Evolutionary conservation across 805 yeast species (phyloP).

Genomic region (Lipomyces orientalis): DNA sequence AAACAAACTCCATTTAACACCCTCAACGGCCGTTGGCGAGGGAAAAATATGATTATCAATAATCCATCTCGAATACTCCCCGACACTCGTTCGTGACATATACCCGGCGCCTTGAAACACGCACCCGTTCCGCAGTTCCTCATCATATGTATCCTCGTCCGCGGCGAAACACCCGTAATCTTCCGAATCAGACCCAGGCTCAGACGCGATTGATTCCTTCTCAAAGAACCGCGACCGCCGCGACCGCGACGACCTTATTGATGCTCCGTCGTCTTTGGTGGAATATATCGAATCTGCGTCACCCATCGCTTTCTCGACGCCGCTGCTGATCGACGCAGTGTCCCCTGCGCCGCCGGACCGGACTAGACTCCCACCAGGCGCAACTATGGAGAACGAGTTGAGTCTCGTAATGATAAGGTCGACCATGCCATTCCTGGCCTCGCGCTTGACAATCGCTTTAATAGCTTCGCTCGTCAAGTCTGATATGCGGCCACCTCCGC

Average conservation of each 20-base stretch:
- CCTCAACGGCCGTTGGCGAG: slow-evolving; percentile 30
- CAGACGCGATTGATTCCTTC: slow-evolving; percentile 22
- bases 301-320: slow-evolving; percentile 6
- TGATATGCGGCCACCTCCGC: slow-evolving; percentile 26
- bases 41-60: slow-evolving; percentile 36
- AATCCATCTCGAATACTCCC: slow-evolving; percentile 35
- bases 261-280: slow-evolving; percentile 28
- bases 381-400: slow-evolving; percentile 27
- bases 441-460: slow-evolving; percentile 33
- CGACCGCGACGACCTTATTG: slow-evolving; percentile 30
- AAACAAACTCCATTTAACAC: slow-evolving; percentile 30
- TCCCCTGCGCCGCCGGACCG: neutral
- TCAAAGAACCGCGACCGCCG: slow-evolving; percentile 28
- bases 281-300: slow-evolving; percentile 33
- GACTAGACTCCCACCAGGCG: slow-evolving; percentile 29
- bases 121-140: slow-evolving; percentile 33
- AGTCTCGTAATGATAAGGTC: slow-evolving; percentile 31
- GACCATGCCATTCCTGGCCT: slow-evolving; percentile 34
- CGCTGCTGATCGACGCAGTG: slow-evolving; percentile 4
- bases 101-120: slow-evolving; percentile 35
- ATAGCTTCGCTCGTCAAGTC: slow-evolving; percentile 31
- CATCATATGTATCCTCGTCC: slow-evolving; percentile 22
- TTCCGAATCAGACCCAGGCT: slow-evolving; percentile 19
- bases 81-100: slow-evolving; percentile 29
- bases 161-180: slow-evolving; percentile 17